Evolutionary conservation across 2,329 filamentous ascomycete species (phyloP).

Genomic region (Thelonectria olida): DNA sequence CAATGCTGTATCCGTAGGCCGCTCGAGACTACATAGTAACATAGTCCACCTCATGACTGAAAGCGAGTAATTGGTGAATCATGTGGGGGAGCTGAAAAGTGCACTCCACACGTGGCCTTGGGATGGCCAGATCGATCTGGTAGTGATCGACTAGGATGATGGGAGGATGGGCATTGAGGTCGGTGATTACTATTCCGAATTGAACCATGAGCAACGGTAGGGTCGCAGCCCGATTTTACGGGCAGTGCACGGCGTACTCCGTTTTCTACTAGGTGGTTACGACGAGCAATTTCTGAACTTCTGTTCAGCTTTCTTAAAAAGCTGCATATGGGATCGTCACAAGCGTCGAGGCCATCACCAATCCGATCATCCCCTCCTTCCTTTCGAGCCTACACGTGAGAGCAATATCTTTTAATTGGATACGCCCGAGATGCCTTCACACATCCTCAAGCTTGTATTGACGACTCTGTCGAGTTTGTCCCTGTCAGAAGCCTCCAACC

Average conservation of each 20-base stretch:
- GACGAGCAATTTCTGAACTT: neutral
- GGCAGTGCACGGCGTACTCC: neutral
- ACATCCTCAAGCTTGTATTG: conserved; percentile 26
- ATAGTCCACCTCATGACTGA: neutral
- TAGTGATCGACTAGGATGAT: neutral
- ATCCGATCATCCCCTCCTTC: conserved; percentile 1
- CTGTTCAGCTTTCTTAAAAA: conserved; percentile 2
- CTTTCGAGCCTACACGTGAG: conserved; percentile 14
- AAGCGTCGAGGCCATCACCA: neutral
- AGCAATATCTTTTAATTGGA: conserved; percentile 3
- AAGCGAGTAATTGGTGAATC: neutral
- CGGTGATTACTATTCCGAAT: neutral
- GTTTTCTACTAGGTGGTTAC: neutral
- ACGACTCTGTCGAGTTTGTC: conserved; percentile 21
- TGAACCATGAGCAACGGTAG: too few species aligned
- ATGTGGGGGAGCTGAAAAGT: neutral
- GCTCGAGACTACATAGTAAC: too few species aligned
- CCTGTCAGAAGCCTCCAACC: conserved; percentile 12
- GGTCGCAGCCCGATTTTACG: neutral
- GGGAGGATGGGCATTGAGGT: neutral
- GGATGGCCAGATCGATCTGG: neutral
- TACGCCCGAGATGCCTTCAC: conserved; percentile 22
- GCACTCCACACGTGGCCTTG: too few species aligned
- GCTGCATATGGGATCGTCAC: conserved; percentile 12
- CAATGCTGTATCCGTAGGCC: too few species aligned